Base-by-base conservation (phyloP, 345 rosid species). In the Gossypium sturtianum region DNA sequence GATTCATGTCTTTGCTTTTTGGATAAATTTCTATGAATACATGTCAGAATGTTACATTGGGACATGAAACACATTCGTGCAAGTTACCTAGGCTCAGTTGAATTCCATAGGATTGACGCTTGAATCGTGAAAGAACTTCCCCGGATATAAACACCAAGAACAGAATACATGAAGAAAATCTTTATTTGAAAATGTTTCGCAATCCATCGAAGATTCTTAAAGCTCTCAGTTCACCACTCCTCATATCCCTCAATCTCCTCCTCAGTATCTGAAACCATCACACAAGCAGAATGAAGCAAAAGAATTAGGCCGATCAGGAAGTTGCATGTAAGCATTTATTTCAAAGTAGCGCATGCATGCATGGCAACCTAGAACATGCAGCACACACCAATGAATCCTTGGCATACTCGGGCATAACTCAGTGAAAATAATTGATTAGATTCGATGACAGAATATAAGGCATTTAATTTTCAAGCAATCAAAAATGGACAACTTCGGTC, bases 211-310 rank as follows among this genome's bases (percentile, higher is more conserved):
- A 91, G 72, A 92, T 58, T 22, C 81, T 86, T 77, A 95, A 80
- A 60, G 94, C 99, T 83, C 80, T 90, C 83, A 90, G 80, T 85
- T 91, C 99, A 13, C 99, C 98, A 52, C 89, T 95, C 71, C 94
- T 87, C 47, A 92, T 84, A 82, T 95, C 94, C 81, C 94, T 82
- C 71, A 92, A 74, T 82, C 92, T 89, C 78, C 96, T 89, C 74
- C 98, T 85, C 83, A 95, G 83, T 74, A 94, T 89, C 98, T 92
- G 91, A 75, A 82, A 70, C 68, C 70, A 77, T 12, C 7, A 47
- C 17, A 19, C 4, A 60, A 23, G 68, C 67, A 60, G 23, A 47
- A 47, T 7, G 22, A 58, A 72, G 20, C 52, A 71, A 25, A 72
- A 16, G 43, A 23, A 29, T 58, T 22, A 45, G 52, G 41, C 49